These are phyloP conservation scores for Colletotrichum sp. DNA, from an alignment of 2,329 filamentous ascomycete genomes.

Conservation along the genomic window DNA sequence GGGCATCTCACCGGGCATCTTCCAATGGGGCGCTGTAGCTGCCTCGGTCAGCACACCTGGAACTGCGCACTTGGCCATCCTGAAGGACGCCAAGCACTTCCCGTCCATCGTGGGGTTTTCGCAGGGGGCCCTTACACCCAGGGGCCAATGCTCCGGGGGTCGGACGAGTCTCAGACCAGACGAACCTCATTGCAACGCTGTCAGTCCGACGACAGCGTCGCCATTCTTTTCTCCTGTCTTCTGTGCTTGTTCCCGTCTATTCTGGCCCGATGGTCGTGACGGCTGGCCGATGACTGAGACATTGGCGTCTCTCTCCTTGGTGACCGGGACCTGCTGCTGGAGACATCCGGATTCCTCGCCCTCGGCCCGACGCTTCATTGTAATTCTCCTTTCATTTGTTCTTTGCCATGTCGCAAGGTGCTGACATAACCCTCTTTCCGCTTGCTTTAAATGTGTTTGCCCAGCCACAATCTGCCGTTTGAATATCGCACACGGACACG, in stretches of 20 bases:
- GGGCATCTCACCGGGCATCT: neutral
- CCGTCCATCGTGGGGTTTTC: slow-evolving; percentile 4
- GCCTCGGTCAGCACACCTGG: neutral
- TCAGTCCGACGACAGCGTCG: neutral
- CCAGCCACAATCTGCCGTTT: neutral
- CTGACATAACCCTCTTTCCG: neutral
- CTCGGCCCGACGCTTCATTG: neutral
- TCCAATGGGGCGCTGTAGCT: neutral
- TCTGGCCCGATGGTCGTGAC: neutral
- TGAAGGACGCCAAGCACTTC: neutral
- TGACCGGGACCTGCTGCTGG: neutral
- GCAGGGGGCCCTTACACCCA: neutral
- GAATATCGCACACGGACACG: neutral
- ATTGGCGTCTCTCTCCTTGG: neutral
- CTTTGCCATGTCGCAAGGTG: neutral
- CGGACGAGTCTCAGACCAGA: slow-evolving; percentile 21
- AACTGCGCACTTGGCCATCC: neutral
- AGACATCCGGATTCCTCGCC: neutral
- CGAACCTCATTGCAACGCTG: neutral
- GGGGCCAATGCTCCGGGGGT: neutral
- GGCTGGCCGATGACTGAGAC: neutral
- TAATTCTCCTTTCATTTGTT: neutral
- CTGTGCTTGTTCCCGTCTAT: neutral
- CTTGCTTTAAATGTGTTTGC: neutral
- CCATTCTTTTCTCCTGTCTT: neutral